Percentiles rank a stretch among this genome's conserved stretches.
phyloP scores from a whole-genome alignment of 371 early-diverging fungal genomes.

The Mortierella sp. region DNA sequence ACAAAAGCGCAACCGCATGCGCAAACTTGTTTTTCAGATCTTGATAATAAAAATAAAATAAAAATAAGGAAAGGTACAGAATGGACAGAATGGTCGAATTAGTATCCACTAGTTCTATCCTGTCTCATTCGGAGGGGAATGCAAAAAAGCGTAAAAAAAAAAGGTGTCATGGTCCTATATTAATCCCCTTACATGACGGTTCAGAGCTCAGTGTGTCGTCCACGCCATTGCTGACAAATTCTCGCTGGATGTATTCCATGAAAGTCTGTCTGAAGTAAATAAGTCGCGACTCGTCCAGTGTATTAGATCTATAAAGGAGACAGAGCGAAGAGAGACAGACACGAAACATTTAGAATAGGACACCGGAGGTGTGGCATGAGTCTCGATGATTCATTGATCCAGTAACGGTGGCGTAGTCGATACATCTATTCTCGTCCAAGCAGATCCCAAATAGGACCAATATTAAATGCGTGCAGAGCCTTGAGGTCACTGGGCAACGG shows the following conservation, averaged over 20 bases:
- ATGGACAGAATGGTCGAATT: too few relatives aligned
- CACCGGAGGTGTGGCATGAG: conserved; percentile 6
- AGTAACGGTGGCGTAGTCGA: conserved; percentile 20
- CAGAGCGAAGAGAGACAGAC: not conserved
- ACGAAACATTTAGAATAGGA: too few relatives aligned
- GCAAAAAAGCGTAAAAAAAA: not conserved
- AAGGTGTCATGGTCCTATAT: not conserved
- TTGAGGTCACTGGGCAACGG: not conserved
- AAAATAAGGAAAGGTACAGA: not conserved
- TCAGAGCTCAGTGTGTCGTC: conserved; percentile 54
- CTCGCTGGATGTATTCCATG: conserved; percentile 76
- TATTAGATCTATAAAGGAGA: conserved; percentile 57
- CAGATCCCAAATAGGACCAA: too few relatives aligned
- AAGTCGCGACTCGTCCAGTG: conserved; percentile 64
- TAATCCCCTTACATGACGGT: conserved; percentile 60
- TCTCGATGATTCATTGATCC: conserved; percentile 25
- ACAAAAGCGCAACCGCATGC: conserved; percentile 85
- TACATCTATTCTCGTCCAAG: not conserved
- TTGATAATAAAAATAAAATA: conserved; percentile 26
- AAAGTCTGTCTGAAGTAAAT: conserved; percentile 73
- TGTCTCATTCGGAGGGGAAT: too few relatives aligned
- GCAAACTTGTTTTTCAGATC: conserved; percentile 90
- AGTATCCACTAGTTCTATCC: too few relatives aligned
- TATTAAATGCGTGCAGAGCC: too few relatives aligned
- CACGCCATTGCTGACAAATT: conserved; percentile 62